Evolutionary conservation across 495 filamentous ascomycete species (phyloP), one percentile per base, ranked within the genome.

Genomic region (Penicillium taxi): DNA sequence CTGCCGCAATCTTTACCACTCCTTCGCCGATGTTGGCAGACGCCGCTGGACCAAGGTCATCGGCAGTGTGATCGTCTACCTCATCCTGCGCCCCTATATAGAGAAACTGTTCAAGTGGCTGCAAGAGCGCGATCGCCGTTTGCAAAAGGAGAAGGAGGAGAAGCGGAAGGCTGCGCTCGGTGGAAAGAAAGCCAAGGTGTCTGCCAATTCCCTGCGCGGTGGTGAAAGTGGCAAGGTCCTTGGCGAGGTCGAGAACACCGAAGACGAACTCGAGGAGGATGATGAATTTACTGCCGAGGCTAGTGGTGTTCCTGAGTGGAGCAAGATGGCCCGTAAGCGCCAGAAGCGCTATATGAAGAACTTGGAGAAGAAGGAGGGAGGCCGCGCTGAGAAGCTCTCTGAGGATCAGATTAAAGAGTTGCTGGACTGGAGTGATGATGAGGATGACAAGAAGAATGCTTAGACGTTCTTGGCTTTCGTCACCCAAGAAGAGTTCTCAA

Each of bases 11-110:
- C 18, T 77, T 42, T 59, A 59, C 44, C 44, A 55, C 25, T 72
- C 75, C 25, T 69, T 84, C 52, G 58, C 61, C 20, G 55, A 69
- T 24, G 67, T 83, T 58, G 67, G 65, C 39, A 38, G 56, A 17
- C 50, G 70, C 39, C 68, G 77, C 45, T 81, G 69, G 67, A 73
- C 84, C 32, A 75, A 78, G 20, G 55, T 84, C 17, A 56, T 80
- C 39, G 63, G 72, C 37, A 65, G 81, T 32, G 74, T 79, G 9
- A 62, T 79, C 31, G 65, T 62, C 50, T 85, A 85, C 60, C 26
- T 75, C 40, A 58, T 86, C 11, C 41, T 86, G n/a, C 72, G 82
- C 3, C 79, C 81, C 0, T 81, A 78, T 50, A 63, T 86, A 35
- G 74, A 52, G 54, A 65, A 47, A 44, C 69, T 59, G 32, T 70